Conservation (phyloP, 805 yeast species). For the Wickerhamiella dianesei region DNA sequence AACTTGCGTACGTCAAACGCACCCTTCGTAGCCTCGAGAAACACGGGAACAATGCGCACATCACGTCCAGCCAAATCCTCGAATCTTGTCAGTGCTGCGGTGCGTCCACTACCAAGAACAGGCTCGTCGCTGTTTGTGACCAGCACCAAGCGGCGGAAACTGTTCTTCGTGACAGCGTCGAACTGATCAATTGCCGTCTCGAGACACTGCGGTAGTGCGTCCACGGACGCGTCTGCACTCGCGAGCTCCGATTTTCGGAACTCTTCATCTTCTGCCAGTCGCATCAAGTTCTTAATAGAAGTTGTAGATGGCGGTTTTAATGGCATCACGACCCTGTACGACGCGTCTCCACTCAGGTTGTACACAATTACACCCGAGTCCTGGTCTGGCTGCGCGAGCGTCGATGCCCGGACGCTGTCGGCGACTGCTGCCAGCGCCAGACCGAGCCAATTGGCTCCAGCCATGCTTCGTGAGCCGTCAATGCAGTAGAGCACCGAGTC, state of each 20-base stretch:
- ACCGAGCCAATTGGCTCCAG: constrained; percentile 12
- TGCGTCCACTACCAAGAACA: constrained; percentile 19
- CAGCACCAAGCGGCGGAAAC: constrained; percentile 10
- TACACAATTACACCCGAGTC: constrained; percentile 61
- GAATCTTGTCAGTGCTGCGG: not conserved
- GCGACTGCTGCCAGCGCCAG: constrained; percentile 37
- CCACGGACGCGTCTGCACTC: constrained; percentile 2
- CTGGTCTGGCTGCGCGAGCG: constrained; percentile 51
- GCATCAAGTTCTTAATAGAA: constrained; percentile 13
- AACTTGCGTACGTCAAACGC: constrained; percentile 11
- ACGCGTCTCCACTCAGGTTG: constrained; percentile 15
- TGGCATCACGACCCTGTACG: constrained; percentile 2
- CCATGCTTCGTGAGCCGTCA: constrained; percentile 26
- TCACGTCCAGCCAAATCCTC: constrained; percentile 15
- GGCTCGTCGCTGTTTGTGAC: constrained; percentile 18
- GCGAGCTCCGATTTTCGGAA: not conserved
- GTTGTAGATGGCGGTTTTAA: constrained; percentile 12
- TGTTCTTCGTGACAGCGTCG: constrained; percentile 6
- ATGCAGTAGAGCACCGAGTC: constrained; percentile 27
- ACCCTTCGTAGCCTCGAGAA: constrained; percentile 1
- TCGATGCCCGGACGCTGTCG: constrained; percentile 51
- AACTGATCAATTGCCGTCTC: constrained; percentile 9
- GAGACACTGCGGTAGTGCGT: constrained; percentile 4
- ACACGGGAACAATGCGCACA: constrained; percentile 14
- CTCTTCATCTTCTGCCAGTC: constrained; percentile 5